Percentiles rank a stretch among this genome's conserved stretches.
These are phyloP conservation scores for Globisporangium rhizosaccharum DNA, from an alignment of 352 stramenopile genomes.

Conservation along the genomic window DNA sequence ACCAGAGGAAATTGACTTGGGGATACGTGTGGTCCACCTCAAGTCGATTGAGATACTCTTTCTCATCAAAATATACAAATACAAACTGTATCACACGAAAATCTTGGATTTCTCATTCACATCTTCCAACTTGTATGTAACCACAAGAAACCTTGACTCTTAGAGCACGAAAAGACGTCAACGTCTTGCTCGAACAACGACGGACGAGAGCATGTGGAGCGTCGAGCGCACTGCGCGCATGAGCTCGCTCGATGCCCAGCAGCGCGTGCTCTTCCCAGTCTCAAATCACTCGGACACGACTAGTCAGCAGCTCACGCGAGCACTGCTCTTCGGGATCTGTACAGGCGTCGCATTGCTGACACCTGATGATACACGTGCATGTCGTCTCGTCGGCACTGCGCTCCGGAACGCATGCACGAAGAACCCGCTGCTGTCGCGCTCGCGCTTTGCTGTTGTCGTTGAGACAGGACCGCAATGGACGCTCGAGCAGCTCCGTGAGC, in stretches of 20 bases:
- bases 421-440: conserved; percentile 23
- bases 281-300: conserved; percentile 14
- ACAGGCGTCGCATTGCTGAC: conserved; percentile 26
- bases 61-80: too few species aligned
- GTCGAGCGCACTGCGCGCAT: conserved; percentile 25
- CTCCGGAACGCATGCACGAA: conserved; percentile 22
- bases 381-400: conserved; percentile 22
- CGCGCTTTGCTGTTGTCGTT: conserved; percentile 24
- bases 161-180: neutral
- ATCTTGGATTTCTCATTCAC: neutral
- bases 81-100: too few species aligned
- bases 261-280: conserved; percentile 52
- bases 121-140: neutral
- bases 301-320: conserved; percentile 21
- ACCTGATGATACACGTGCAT: conserved; percentile 21
- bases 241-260: conserved; percentile 29
- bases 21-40: too few species aligned
- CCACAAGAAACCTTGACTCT: neutral
- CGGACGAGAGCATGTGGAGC: conserved; percentile 39
- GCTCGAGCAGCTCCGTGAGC: conserved; percentile 13
- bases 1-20: neutral
- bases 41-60: too few species aligned
- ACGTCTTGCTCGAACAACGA: neutral
- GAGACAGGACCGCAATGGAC: conserved; percentile 19
- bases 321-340: conserved; percentile 29